Base-by-base conservation (phyloP, 306 rosid species). In the Vigna nakashimae region DNA sequence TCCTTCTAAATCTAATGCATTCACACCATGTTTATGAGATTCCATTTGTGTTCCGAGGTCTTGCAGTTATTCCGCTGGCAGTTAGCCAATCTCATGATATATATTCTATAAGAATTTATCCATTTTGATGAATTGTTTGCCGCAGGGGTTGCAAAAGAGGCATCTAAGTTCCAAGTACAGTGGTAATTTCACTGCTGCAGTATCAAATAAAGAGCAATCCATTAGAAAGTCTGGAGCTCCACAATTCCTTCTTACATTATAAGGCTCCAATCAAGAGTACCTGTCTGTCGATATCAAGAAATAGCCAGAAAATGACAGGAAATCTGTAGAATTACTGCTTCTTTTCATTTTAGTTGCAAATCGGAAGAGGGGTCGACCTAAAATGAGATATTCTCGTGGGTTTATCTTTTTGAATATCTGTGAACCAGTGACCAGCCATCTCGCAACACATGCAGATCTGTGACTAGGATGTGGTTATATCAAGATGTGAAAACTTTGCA, bases 391-490 rank as follows among this genome's bases (percentile, higher is more conserved):
- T 14, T 62, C 13, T 32, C 14, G 5, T 6, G 42, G 7, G 28
- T 24, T 57, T 59, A 28, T 59, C 40, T 51, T 59, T 59, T 59
- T 59, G 65, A 59, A 59, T 26, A 59, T 59, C 17, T 59, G 65
- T 59, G 40, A 59, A 12, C 65, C 0, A 26, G 10, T 26, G 40
- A 59, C 10, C 42, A 59, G 9, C 13, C 4, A 20, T 28, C 17
- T 26, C 12, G 34, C 63, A 57, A 11, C 17, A 24, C 10, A 26
- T 26, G 17, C 64, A 11, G 64, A 5, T 24, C 63, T 4, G 16
- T 57, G 64, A 11, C 64, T 24, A 12, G 38, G 38, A 26, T 12
- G 64, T 26, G 64, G 17, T 57, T 26, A 24, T 11, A 24, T 57
- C 64, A 57, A 32, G 5, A 12, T 32, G 64, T 34, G 36, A 12